A percentile compares a stretch with the other conserved stretches of the same genome.
Evolutionary conservation across 2,329 filamentous ascomycete genomes (phyloP).

Genomic region (Beauveria brongniartii): DNA sequence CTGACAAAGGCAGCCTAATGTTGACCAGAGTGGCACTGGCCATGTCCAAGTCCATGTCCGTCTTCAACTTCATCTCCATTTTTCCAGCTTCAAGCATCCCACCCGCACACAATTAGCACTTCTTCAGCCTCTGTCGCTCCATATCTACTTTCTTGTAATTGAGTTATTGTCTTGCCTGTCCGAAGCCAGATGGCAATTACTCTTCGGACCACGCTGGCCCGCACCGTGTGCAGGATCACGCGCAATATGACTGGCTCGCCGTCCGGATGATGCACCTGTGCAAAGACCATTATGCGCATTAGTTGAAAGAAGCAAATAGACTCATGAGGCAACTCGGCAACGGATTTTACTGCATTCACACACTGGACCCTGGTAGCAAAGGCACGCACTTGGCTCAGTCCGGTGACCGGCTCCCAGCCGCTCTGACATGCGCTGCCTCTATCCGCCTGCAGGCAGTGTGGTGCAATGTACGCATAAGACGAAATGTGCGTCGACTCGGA

Average conservation of each 20-base stretch:
- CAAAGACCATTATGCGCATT: neutral
- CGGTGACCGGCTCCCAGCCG: neutral
- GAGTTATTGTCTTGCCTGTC: neutral
- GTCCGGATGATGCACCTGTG: neutral
- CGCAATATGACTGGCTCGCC: neutral
- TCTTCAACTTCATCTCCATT: neutral
- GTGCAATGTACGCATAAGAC: neutral
- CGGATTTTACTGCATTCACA: neutral
- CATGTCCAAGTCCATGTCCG: neutral
- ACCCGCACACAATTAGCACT: neutral
- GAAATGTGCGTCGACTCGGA: neutral
- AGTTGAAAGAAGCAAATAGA: neutral
- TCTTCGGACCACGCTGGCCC: neutral
- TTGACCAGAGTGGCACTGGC: too few species aligned
- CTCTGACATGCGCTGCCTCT: neutral
- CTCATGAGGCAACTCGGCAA: neutral
- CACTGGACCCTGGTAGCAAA: neutral
- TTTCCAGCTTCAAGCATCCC: neutral
- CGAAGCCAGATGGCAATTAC: neutral
- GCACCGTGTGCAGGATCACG: neutral
- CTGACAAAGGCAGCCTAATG: too few species aligned
- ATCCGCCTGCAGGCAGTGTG: neutral
- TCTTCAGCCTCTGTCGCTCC: neutral
- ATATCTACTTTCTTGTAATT: neutral
- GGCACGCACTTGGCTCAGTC: neutral